Percentiles rank a stretch among this genome's conserved stretches.
These are phyloP conservation scores for Podospora sp. DNA, from an alignment of 495 filamentous ascomycete species.

Conservation along the genomic window DNA sequence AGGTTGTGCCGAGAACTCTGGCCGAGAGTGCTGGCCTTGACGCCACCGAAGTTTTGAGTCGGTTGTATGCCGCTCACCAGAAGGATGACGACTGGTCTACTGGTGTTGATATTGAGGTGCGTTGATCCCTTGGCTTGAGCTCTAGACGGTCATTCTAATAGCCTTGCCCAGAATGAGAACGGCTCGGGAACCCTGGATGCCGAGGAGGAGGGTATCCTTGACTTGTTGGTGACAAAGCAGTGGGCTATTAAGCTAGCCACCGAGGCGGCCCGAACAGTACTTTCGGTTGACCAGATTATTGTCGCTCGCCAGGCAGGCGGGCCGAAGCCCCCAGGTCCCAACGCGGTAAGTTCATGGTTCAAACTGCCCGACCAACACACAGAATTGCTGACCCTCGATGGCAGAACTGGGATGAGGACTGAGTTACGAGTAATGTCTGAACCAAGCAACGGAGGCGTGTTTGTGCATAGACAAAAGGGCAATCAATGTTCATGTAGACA, in stretches of 20 bases:
- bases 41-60: slow-evolving; percentile 89
- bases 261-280: slow-evolving; percentile 88
- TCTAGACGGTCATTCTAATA: not conserved
- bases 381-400: slow-evolving; percentile 33
- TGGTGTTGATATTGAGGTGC: slow-evolving; percentile 88
- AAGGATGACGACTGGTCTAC: slow-evolving; percentile 85
- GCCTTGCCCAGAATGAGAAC: slow-evolving; percentile 62
- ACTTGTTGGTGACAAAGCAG: slow-evolving; percentile 85
- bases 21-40: slow-evolving; percentile 95
- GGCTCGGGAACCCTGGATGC: slow-evolving; percentile 82
- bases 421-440: slow-evolving; percentile 30
- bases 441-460: not conserved
- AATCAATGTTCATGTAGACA: slow-evolving; percentile 15
- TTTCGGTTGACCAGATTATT: slow-evolving; percentile 99
- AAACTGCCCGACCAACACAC: not conserved
- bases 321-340: slow-evolving; percentile 92
- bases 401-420: slow-evolving; percentile 96
- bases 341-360: slow-evolving; percentile 53
- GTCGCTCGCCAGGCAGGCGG: slow-evolving; percentile 96
- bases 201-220: slow-evolving; percentile 86
- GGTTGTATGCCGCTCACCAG: slow-evolving; percentile 89
- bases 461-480: slow-evolving; percentile 15
- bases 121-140: slow-evolving; percentile 11
- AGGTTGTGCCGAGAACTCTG: slow-evolving; percentile 90
- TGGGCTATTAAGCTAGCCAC: slow-evolving; percentile 97